These are phyloP conservation scores for Lagenidium sp. DNA, from an alignment of 352 stramenopile genomes.

Conservation along the genomic window DNA sequence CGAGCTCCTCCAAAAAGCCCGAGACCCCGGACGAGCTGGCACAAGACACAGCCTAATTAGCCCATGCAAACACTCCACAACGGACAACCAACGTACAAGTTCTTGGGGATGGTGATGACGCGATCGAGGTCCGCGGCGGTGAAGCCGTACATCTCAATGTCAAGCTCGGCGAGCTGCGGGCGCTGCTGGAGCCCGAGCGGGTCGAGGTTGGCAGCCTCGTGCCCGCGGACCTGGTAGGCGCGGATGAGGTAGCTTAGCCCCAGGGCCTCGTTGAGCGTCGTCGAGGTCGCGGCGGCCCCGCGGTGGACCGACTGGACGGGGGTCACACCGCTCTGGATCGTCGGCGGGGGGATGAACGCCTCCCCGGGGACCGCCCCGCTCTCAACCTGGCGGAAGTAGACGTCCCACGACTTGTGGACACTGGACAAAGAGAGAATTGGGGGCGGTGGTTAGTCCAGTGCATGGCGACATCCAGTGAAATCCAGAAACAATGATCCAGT, in stretches of 20 bases:
- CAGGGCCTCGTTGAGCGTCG: conserved; percentile 66
- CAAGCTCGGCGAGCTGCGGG: conserved; percentile 48
- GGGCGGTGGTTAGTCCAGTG: neutral
- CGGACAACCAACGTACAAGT: conserved; percentile 48
- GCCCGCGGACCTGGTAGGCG: conserved; percentile 95
- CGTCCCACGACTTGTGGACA: conserved; percentile 83
- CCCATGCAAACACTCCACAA: neutral
- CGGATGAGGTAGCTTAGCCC: conserved; percentile 96
- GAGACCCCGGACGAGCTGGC: conserved; percentile 75
- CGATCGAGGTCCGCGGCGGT: conserved; percentile 84
- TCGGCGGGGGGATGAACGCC: conserved; percentile 77
- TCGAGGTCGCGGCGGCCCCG: conserved; percentile 11
- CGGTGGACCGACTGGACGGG: conserved; percentile 39
- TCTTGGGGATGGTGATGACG: conserved; percentile 18
- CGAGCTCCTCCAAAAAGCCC: conserved; percentile 83
- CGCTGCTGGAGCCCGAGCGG: conserved; percentile 88
- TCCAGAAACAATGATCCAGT: neutral
- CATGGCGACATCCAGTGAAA: too few relatives aligned
- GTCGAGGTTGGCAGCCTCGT: conserved; percentile 95
- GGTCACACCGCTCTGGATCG: conserved; percentile 65
- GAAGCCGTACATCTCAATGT: conserved; percentile 92
- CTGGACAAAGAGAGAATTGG: conserved; percentile 11
- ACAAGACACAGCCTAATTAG: conserved; percentile 3
- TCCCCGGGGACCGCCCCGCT: conserved; percentile 66
- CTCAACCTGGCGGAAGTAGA: conserved; percentile 82